phyloP scores from a whole-genome alignment of 139 green algal genomes.

The Coelastrella sp. region DNA sequence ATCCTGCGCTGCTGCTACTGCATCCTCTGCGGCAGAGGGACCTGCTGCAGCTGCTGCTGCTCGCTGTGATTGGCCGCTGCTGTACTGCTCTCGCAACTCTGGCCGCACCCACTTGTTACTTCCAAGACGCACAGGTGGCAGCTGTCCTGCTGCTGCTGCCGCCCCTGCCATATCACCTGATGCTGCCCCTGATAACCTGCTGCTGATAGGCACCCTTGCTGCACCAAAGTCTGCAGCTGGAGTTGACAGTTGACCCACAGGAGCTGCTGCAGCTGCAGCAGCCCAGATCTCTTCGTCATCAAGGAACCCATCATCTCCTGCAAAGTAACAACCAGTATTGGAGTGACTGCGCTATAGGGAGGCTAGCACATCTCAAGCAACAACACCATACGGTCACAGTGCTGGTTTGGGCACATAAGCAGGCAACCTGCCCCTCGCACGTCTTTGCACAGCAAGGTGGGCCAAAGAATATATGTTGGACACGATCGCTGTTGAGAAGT shows the following conservation, averaged over 20 bases:
- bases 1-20: neutral
- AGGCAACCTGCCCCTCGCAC: too few relatives aligned
- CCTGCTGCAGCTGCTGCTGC: neutral
- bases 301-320: neutral
- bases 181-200: neutral
- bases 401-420: too few relatives aligned
- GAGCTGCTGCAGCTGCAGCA: neutral
- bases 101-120: slow-evolving; percentile 6
- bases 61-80: neutral
- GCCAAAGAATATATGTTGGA: too few relatives aligned
- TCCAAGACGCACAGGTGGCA: neutral
- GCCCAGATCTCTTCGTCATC: neutral
- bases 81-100: neutral
- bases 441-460: too few relatives aligned
- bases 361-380: too few relatives aligned
- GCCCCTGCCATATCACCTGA: neutral
- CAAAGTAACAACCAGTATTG: too few relatives aligned
- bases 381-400: too few relatives aligned
- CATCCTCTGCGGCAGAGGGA: neutral
- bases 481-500: too few relatives aligned
- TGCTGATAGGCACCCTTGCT: neutral
- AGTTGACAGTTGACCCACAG: neutral
- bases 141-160: neutral
- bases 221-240: neutral
- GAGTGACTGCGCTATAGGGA: too few relatives aligned